Base-by-base conservation (phyloP, 2,329 filamentous ascomycete genomes). In the Emydomyces testavorans region DNA sequence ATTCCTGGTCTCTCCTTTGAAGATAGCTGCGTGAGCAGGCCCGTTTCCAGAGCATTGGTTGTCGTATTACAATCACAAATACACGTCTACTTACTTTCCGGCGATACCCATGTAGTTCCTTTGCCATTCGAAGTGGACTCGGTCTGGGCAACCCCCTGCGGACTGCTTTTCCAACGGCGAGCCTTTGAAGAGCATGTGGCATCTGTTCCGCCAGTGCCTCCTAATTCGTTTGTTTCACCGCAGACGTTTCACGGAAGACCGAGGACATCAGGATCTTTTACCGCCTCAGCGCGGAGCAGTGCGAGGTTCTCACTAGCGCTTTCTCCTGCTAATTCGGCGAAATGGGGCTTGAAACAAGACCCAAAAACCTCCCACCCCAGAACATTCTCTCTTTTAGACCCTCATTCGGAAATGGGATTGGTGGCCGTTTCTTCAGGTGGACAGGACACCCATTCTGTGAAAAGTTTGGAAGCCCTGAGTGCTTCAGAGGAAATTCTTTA, bases 61-160 rank as follows among this genome's bases (percentile, higher is more conserved):
- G 84, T 98, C 42, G 84, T 96, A 56, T 77, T 98, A 55, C 89
- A 85, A 66, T 89, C 86, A 0, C 90, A 96, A 61, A 88, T 86
- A 18, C 90, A 96, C 62, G 79, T 98, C 54, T 93, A 89, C 71
- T 95, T 93, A 62, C 76, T 96, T 31, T 79, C 84, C 1, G 90
- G 90, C 16, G 82, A 86, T 28, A 92, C 79, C 60, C 85, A 98
- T 73, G 79, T 94, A 50, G 76, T 96, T 40, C 87, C 94, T 62
- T 79, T 98, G 60, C 90, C 90, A 1, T 98, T 98, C 60, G 89
- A 96, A 66, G 84, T 95, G 35, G 87, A 94, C 61, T 79, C 79
- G 46, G 88, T 85, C 24, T 86, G 89, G 63, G 80, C 90, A 29
- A 85, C 85, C 10, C 84, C 88, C 4, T 74, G 79, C 26, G 92